Conservation (phyloP, 2,329 filamentous ascomycete genomes). For the Cryphonectria japonica region DNA sequence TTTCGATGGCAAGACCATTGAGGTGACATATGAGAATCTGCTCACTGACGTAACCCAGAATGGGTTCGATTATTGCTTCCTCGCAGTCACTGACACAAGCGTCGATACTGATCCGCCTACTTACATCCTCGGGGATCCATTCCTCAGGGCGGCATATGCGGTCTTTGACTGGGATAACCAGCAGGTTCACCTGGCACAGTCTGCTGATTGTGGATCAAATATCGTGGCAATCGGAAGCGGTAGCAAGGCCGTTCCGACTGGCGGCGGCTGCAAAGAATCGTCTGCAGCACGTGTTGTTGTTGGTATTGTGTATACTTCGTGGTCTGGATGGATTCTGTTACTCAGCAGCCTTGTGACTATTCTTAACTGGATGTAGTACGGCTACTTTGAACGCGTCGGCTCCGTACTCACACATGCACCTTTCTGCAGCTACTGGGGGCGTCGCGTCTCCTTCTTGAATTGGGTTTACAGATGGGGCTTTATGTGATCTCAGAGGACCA, state of each 20-base stretch:
- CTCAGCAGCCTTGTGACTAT: background rate
- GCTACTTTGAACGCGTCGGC: background rate
- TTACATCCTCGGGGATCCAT: slow-evolving; percentile 10
- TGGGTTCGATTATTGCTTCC: background rate
- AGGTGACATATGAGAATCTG: slow-evolving; percentile 27
- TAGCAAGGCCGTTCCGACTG: slow-evolving; percentile 12
- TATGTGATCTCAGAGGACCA: background rate
- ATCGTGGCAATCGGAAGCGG: slow-evolving; percentile 15
- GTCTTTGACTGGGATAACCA: slow-evolving; percentile 25
- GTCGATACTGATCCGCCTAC: slow-evolving; percentile 6
- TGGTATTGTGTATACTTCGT: background rate
- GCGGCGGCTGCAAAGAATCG: slow-evolving; percentile 13
- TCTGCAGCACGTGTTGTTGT: slow-evolving; percentile 7
- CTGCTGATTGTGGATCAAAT: slow-evolving; percentile 18
- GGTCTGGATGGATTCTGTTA: background rate
- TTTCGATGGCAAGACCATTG: slow-evolving; percentile 28
- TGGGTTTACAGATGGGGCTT: background rate
- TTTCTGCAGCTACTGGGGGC: background rate
- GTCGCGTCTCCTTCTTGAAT: background rate
- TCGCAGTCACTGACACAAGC: background rate
- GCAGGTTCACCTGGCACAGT: slow-evolving; percentile 19
- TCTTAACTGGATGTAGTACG: background rate
- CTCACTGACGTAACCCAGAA: background rate
- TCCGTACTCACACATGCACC: background rate
- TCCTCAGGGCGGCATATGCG: slow-evolving; percentile 20